Evolutionary conservation across 192 early-diverging fungal species (phyloP).

Genomic region (Dissophora ornata): DNA sequence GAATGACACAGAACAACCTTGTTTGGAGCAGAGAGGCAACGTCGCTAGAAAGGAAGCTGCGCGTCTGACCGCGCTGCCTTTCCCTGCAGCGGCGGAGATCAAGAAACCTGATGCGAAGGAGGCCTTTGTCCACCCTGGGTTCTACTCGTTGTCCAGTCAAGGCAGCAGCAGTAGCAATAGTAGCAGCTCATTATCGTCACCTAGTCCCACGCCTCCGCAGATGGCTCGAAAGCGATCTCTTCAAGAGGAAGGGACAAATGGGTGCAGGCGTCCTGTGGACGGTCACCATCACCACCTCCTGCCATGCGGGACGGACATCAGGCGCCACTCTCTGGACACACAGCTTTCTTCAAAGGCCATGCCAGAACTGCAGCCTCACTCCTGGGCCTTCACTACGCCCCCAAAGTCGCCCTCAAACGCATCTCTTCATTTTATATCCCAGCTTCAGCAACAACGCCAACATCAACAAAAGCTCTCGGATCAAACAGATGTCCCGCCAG

Average conservation of each 20-base stretch:
- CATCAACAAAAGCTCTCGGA: slow-evolving; percentile 8
- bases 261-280: neutral
- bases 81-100: slow-evolving; percentile 10
- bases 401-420: slow-evolving; percentile 26
- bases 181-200: neutral
- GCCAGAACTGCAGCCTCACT: too few relatives aligned
- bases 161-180: neutral
- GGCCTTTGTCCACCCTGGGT: slow-evolving; percentile 44
- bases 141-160: slow-evolving; percentile 22
- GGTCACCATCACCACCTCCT: neutral
- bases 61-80: neutral
- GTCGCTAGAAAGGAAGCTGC: neutral
- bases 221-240: slow-evolving; percentile 21
- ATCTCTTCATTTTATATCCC: neutral
- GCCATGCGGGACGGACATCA: neutral
- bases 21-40: slow-evolving; percentile 1
- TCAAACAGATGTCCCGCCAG: slow-evolving; percentile 19
- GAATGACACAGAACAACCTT: neutral
- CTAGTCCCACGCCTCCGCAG: neutral
- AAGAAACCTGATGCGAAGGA: slow-evolving; percentile 19
- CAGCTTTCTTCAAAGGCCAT: slow-evolving; percentile 10
- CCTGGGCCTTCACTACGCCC: slow-evolving; percentile 12
- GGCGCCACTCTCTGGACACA: slow-evolving; percentile 12
- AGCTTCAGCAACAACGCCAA: slow-evolving; percentile 9
- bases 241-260: slow-evolving; percentile 5